These are phyloP conservation scores for Ganoderma multipileum DNA, from an alignment of 1,284 basidiomycete species.

Conservation along the genomic window DNA sequence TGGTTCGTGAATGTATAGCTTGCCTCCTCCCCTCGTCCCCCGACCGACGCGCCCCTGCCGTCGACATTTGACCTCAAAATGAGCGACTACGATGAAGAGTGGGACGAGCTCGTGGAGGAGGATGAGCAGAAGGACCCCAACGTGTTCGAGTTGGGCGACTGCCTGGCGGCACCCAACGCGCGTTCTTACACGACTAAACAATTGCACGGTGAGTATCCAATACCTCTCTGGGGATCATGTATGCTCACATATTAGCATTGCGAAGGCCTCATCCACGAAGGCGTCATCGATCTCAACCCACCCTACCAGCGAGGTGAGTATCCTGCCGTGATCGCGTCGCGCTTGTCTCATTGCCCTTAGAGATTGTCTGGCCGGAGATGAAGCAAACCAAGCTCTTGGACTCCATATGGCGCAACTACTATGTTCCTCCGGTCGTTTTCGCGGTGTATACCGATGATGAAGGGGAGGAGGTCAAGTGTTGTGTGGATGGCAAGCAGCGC, in stretches of 20 bases:
- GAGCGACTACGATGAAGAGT: conserved; percentile 27
- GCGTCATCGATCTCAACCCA: conserved; percentile 68
- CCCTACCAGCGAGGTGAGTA: conserved; percentile 69
- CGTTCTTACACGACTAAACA: conserved; percentile 50
- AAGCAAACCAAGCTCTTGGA: conserved; percentile 79
- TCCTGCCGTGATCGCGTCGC: not conserved
- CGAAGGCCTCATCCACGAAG: conserved; percentile 67
- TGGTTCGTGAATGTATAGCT: conserved; percentile 1
- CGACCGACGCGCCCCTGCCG: not conserved
- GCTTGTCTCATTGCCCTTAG: conserved; percentile 42
- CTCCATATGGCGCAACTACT: conserved; percentile 77
- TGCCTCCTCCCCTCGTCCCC: not conserved
- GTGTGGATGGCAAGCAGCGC: conserved; percentile 81
- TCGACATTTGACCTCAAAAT: not conserved
- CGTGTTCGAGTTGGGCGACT: conserved; percentile 54
- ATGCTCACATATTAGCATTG: not conserved
- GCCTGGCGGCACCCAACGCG: conserved; percentile 47
- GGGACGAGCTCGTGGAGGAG: conserved; percentile 60
- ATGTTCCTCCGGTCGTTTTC: conserved; percentile 78
- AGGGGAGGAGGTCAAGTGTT: conserved; percentile 60
- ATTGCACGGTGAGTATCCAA: conserved; percentile 56
- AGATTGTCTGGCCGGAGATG: conserved; percentile 73
- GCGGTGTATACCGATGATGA: conserved; percentile 61
- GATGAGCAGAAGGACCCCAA: conserved; percentile 45
- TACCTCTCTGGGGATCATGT: not conserved